These are phyloP conservation scores for Chenopodium formosanum DNA, from an alignment of 148 eudicot species.

Conservation along the genomic window DNA sequence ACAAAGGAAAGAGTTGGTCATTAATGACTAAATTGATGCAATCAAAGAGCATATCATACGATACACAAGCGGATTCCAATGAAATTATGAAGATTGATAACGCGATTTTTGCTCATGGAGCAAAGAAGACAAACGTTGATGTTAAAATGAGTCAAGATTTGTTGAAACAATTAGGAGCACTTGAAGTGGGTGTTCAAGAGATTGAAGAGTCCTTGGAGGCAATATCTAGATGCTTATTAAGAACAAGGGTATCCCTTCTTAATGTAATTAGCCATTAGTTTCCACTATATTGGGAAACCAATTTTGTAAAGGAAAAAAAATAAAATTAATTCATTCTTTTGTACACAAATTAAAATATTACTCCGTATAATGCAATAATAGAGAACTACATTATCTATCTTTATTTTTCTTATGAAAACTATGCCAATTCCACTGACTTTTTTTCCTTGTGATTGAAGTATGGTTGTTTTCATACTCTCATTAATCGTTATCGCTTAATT, in stretches of 20 bases:
- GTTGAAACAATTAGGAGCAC: slow-evolving; percentile 18
- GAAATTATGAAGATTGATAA: slow-evolving; percentile 17
- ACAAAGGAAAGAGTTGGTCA: slow-evolving; percentile 22
- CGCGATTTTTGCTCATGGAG: not conserved
- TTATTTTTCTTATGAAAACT: too few species aligned
- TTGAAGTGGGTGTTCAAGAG: slow-evolving; percentile 25
- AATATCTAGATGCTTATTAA: slow-evolving; percentile 38
- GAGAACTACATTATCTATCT: too few species aligned
- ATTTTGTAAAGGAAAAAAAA: slow-evolving; percentile 7
- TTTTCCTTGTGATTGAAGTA: too few species aligned
- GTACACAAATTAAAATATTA: too few species aligned
- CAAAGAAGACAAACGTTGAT: slow-evolving; percentile 10
- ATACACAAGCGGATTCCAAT: not conserved
- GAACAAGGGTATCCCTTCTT: slow-evolving; percentile 44
- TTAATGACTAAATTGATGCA: slow-evolving; percentile 30
- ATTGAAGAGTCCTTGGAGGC: slow-evolving; percentile 36
- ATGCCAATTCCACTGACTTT: too few species aligned
- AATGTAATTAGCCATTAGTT: slow-evolving; percentile 33
- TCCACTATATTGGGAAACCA: too few species aligned
- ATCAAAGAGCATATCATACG: slow-evolving; percentile 13
- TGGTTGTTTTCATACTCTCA: too few species aligned
- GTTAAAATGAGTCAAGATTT: slow-evolving; percentile 1
- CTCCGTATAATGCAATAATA: too few species aligned
- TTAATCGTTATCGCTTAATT: too few species aligned
- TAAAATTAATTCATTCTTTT: too few species aligned